Base-by-base conservation (phyloP, 371 early-diverging fungal genomes). In the Circinella umbellata region DNA sequence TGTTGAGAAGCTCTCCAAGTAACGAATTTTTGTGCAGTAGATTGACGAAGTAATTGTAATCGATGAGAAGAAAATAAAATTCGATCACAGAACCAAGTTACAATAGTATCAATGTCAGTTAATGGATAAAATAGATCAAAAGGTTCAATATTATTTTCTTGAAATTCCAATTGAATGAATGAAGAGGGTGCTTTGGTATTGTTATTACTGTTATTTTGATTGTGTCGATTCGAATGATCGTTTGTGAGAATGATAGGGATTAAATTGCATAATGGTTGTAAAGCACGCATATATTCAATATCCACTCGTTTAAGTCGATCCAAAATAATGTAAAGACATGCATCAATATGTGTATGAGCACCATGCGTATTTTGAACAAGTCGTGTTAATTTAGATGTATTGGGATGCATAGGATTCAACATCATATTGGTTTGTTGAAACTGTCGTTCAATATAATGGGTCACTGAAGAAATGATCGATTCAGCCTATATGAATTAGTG, bases 291-390 rank as follows among this genome's bases (percentile, higher is more conserved):
- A 75, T 86, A 92, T 74, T 92, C 92, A 51, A 91, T 75, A 73
- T 93, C 93, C n/a, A 90, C 89, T 47, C 89, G 84, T 72, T 90
- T 90, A 11, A 91, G 51, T 37, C 91, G 80, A 73, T 88, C 88
- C 62, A 88, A 79, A 55, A 90, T 86, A 48, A 90, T 72, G 67
- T 91, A 92, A 14, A 94, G 72, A 72, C 90, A 90, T 6, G 79
- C 86, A 69, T 94, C 92, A 51, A 93, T 79, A 73, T 93, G 86
- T 42, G 83, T 85, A 69, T 92, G 89, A 2, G 80, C 83, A 39
- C 86, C 81, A 49, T 79, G 67, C 10, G 69, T 61, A 55, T 81
- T 73, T 53, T 78, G 73, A 4, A 83, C 66, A 37, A 82, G 75
- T 5, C 70, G 72, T 3, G 47, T n/a, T 8, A 68, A 37, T 67